Conservation (phyloP, 176 grass and related monocot species). For the Avena atlantica region DNA sequence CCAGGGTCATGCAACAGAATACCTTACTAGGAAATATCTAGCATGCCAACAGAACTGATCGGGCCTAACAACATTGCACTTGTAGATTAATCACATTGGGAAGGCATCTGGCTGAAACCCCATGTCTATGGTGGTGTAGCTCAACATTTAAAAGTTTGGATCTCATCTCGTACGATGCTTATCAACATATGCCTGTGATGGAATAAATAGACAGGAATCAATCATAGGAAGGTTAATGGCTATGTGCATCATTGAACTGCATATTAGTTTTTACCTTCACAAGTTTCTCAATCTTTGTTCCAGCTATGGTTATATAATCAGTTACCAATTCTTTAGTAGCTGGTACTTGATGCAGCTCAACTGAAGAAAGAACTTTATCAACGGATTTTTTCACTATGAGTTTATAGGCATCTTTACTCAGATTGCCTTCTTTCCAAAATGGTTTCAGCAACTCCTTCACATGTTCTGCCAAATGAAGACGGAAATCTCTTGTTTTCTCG, state of each 20-base stretch:
- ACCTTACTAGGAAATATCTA: slow-evolving; percentile 48
- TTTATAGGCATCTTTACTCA: slow-evolving; percentile 74
- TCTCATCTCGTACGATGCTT: slow-evolving; percentile 35
- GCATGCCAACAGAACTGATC: slow-evolving; percentile 30
- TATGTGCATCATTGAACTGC: slow-evolving; percentile 19
- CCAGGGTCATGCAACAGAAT: slow-evolving; percentile 44
- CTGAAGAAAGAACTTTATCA: slow-evolving; percentile 59
- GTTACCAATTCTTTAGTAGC: slow-evolving; percentile 44
- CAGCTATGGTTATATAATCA: slow-evolving; percentile 45
- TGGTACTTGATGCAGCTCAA: slow-evolving; percentile 63
- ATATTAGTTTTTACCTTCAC: slow-evolving; percentile 60
- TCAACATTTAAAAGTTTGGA: slow-evolving; percentile 33
- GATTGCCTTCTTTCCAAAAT: slow-evolving; percentile 63
- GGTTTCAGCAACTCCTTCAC: slow-evolving; percentile 78
- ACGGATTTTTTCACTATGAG: slow-evolving; percentile 66
- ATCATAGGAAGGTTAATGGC: slow-evolving; percentile 17
- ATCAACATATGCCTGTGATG: slow-evolving; percentile 59
- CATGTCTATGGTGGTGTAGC: slow-evolving; percentile 23
- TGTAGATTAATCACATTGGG: slow-evolving; percentile 26
- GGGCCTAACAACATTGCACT: slow-evolving; percentile 12
- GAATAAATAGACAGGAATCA: slow-evolving; percentile 39
- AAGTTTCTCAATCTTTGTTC: slow-evolving; percentile 65
- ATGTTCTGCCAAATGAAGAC: slow-evolving; percentile 65
- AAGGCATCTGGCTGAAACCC: slow-evolving; percentile 16
- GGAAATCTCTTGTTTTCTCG: slow-evolving; percentile 49